phyloP scores from a whole-genome alignment of 164 flowering plant species.

The Dillenia suffruticosa region DNA sequence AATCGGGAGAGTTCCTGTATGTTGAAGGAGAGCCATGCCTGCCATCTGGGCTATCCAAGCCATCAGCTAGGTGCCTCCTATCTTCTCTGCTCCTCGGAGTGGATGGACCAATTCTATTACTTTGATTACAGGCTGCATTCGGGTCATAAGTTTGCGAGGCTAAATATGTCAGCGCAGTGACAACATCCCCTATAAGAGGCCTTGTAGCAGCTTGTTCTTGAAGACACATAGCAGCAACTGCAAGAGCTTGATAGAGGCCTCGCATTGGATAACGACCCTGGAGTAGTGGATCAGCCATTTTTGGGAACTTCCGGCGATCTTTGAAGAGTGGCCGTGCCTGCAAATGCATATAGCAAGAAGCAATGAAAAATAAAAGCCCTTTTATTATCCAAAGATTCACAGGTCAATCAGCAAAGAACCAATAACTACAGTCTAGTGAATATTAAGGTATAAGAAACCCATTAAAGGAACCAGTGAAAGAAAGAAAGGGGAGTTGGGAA shows the following conservation, averaged over 20 bases:
- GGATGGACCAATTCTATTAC: slow-evolving; percentile 46
- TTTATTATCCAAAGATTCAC: too few species aligned
- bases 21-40: slow-evolving; percentile 53
- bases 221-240: slow-evolving; percentile 92
- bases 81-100: slow-evolving; percentile 51
- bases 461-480: neutral
- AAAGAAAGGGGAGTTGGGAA: neutral
- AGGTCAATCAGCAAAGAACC: too few species aligned
- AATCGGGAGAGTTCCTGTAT: slow-evolving; percentile 64
- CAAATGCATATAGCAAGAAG: slow-evolving; percentile 16
- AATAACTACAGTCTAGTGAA: too few species aligned
- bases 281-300: slow-evolving; percentile 83
- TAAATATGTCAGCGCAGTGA: slow-evolving; percentile 84
- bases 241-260: slow-evolving; percentile 91
- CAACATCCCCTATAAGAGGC: slow-evolving; percentile 92
- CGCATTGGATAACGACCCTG: slow-evolving; percentile 86
- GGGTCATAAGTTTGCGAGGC: slow-evolving; percentile 89
- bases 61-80: slow-evolving; percentile 35
- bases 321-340: slow-evolving; percentile 93
- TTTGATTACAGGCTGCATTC: slow-evolving; percentile 42
- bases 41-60: slow-evolving; percentile 43
- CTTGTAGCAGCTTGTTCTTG: slow-evolving; percentile 95
- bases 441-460: too few species aligned
- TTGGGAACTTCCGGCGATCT: slow-evolving; percentile 86
- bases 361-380: slow-evolving; percentile 1